A percentile compares a stretch with the other conserved stretches of the same genome.
Conservation (phyloP, 176 grass and related monocot genomes). For the Secale cereale region DNA sequence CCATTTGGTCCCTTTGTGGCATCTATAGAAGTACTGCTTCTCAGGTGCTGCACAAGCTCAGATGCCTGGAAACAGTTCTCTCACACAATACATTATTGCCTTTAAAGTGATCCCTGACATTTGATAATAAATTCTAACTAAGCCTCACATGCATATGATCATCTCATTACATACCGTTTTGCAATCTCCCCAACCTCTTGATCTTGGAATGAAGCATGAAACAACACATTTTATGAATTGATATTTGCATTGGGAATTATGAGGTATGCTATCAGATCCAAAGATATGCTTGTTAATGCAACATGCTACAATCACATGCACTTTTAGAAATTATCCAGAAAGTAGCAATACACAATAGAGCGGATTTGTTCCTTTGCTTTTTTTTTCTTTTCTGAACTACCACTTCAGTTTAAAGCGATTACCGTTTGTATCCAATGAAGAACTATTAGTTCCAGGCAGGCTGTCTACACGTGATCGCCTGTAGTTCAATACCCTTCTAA, state of each 20-base stretch:
- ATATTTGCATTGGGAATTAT: neutral
- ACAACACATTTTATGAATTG: neutral
- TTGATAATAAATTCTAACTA: neutral
- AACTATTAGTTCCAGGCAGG: neutral
- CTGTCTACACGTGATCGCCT: neutral
- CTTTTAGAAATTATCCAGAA: neutral
- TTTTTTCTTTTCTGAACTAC: slow-evolving; percentile 4
- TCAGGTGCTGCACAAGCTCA: neutral
- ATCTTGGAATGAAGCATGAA: neutral
- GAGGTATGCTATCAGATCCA: neutral
- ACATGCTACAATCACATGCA: neutral
- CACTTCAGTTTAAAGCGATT: neutral
- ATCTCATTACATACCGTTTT: neutral
- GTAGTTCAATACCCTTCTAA: neutral
- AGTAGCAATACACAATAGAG: neutral
- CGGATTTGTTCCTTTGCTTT: neutral
- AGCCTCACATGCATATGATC: neutral
- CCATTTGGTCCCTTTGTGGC: neutral
- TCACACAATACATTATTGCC: neutral
- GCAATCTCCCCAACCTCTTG: neutral
- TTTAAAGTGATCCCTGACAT: neutral
- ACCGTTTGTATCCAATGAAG: neutral
- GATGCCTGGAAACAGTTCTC: neutral
- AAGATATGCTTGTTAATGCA: neutral
- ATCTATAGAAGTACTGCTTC: neutral